Conservation (phyloP, 2,329 filamentous ascomycete species). For the Pseudocercospora crystallina region DNA sequence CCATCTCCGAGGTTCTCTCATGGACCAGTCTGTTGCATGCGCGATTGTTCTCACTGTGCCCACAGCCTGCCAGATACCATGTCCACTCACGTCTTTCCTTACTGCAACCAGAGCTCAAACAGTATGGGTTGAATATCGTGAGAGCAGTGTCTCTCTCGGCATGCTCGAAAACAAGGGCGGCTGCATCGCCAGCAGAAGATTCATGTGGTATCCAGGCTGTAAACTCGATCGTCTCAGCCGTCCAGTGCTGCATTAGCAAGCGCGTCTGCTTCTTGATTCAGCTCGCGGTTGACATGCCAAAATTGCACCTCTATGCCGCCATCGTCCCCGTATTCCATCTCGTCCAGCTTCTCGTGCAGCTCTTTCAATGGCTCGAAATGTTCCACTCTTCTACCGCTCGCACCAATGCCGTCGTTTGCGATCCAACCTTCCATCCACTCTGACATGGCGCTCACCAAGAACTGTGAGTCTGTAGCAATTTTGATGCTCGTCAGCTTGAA, state of each 20-base stretch:
- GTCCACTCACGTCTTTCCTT: too few relatives aligned
- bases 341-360: neutral
- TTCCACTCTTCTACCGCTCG: neutral
- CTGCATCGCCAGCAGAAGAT: too few relatives aligned
- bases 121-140: too few relatives aligned
- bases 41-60: too few relatives aligned
- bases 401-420: neutral
- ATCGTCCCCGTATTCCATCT: conserved; percentile 1
- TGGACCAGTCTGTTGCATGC: too few relatives aligned
- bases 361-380: neutral
- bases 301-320: neutral
- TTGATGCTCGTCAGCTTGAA: neutral
- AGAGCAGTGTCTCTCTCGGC: too few relatives aligned
- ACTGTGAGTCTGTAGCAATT: neutral
- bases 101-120: too few relatives aligned
- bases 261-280: neutral
- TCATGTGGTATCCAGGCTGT: too few relatives aligned
- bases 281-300: neutral
- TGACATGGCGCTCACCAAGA: conserved; percentile 2
- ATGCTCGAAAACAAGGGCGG: too few relatives aligned
- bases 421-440: conserved; percentile 1
- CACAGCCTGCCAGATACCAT: too few relatives aligned
- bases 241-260: conserved; percentile 3
- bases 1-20: too few relatives aligned
- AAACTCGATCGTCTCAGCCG: neutral